Percentiles rank a stretch among this genome's conserved stretches.
Conservation (phyloP, 352 stramenopile species). For the Plasmopara viticola region DNA sequence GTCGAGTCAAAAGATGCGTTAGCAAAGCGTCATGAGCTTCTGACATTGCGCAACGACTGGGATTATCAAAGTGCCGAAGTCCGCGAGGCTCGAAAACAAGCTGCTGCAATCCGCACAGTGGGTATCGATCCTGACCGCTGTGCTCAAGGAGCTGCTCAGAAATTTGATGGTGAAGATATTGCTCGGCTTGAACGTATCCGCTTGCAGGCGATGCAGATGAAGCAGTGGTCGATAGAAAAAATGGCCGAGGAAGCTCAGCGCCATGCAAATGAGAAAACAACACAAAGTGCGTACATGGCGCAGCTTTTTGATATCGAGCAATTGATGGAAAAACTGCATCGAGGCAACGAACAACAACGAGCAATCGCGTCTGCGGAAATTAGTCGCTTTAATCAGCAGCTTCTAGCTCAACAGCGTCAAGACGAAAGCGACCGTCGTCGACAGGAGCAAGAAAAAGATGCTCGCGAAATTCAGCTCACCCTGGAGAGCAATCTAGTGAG, state of each 20-base stretch:
- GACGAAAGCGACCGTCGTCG: constrained; percentile 26
- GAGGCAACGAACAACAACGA: constrained; percentile 45
- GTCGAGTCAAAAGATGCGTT: constrained; percentile 66
- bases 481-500: constrained; percentile 61
- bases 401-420: constrained; percentile 39
- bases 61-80: constrained; percentile 30
- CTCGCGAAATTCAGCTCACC: constrained; percentile 53
- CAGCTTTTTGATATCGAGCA: constrained; percentile 53
- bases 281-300: constrained; percentile 31
- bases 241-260: constrained; percentile 40
- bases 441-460: constrained; percentile 44
- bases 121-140: constrained; percentile 54
- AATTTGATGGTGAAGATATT: constrained; percentile 63
- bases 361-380: constrained; percentile 40
- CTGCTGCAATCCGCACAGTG: constrained; percentile 25
- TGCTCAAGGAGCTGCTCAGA: constrained; percentile 49
- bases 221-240: constrained; percentile 61
- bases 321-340: constrained; percentile 50
- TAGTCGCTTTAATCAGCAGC: constrained; percentile 47
- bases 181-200: constrained; percentile 46
- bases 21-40: constrained; percentile 48
- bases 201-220: constrained; percentile 59
- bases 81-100: constrained; percentile 21
- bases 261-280: constrained; percentile 34
- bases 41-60: constrained; percentile 70